A percentile compares a stretch with the other conserved stretches of the same genome.
phyloP scores from a whole-genome alignment of 768 basidiomycete genomes.

The Leucocoprinus birnbaumii region DNA sequence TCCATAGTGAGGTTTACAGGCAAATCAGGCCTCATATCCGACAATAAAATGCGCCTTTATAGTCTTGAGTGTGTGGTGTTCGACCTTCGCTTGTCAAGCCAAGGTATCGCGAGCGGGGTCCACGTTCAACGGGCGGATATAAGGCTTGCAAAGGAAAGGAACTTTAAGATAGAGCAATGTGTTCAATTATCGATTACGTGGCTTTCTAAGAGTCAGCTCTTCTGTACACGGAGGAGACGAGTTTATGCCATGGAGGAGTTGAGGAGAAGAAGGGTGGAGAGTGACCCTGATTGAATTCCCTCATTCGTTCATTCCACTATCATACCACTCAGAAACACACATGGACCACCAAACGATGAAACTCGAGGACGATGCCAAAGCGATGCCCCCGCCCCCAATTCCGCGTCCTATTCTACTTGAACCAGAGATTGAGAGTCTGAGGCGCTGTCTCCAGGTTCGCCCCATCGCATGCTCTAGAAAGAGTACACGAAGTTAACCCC shows the following conservation, averaged over 20 bases:
- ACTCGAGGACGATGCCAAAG: slow-evolving; percentile 28
- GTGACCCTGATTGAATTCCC: slow-evolving; percentile 1
- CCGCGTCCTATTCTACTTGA: slow-evolving; percentile 50
- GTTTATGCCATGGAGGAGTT: slow-evolving; percentile 5
- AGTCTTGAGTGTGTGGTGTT: not conserved
- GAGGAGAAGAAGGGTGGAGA: not conserved
- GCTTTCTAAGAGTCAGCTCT: not conserved
- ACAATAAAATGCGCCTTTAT: not conserved
- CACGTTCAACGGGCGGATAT: not conserved
- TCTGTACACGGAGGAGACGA: not conserved
- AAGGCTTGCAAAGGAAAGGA: not conserved
- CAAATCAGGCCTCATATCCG: not conserved
- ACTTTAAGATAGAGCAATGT: not conserved
- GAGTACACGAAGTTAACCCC: not conserved
- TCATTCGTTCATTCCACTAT: not conserved
- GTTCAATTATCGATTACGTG: too few relatives aligned
- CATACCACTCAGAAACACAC: not conserved
- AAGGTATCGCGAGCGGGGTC: not conserved
- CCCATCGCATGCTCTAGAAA: too few relatives aligned
- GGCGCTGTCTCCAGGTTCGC: slow-evolving; percentile 56
- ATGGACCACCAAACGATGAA: slow-evolving; percentile 15
- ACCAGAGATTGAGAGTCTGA: slow-evolving; percentile 61
- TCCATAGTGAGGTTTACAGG: not conserved
- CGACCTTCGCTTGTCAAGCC: not conserved
- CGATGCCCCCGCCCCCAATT: slow-evolving; percentile 53